Evolutionary conservation across 1,284 basidiomycete species (phyloP), one percentile per base, ranked within the genome.

Genomic region (Trametes polyzona): DNA sequence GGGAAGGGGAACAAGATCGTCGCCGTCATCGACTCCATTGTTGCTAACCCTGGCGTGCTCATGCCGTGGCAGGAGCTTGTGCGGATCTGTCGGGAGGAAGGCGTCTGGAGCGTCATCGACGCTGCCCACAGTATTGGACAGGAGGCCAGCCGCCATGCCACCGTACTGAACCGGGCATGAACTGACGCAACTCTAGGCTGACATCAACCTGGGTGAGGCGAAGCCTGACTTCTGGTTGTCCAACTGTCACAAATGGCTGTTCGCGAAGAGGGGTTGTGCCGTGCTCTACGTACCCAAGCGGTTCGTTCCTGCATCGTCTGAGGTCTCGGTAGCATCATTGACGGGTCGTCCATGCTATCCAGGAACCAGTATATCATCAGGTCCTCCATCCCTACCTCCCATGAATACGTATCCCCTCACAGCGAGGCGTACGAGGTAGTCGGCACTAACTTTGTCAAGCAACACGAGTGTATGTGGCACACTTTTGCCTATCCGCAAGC

Each of bases 161-260:
- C 21, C 24, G 36, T 21, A 32, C 16, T 12, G 12, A 17, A n/a
- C 6, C 41, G 26, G 37, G 19, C 7, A 14, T 40, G 2, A 23
- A 17, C 24, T 29, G 41, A 17, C 8, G 4, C 10, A 21, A 9
- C 4, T 17, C 7, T 43, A 19, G 11, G 36, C 21, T 44, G 26
- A 32, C n/a, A 76, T 93, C 51, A 80, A 93, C 68, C 64, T 94
- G 42, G 77, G 76, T 9, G 73, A 78, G 47, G 74, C 77, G 0
- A 76, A 80, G 57, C 88, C 90, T 9, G 93, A 95, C 72, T 94
- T 94, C 69, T 93, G 87, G 83, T 76, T 91, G 17, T 87, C 90
- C 3, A 93, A 93, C 68, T 88, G 86, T 63, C 90, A 94, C 75
- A 95, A 95, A 71, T 95, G 93, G 93, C 73, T 95, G 2, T 85